phyloP scores from a whole-genome alignment of 176 grass and related monocot genomes.

The Bolboschoenus planiculmis region DNA sequence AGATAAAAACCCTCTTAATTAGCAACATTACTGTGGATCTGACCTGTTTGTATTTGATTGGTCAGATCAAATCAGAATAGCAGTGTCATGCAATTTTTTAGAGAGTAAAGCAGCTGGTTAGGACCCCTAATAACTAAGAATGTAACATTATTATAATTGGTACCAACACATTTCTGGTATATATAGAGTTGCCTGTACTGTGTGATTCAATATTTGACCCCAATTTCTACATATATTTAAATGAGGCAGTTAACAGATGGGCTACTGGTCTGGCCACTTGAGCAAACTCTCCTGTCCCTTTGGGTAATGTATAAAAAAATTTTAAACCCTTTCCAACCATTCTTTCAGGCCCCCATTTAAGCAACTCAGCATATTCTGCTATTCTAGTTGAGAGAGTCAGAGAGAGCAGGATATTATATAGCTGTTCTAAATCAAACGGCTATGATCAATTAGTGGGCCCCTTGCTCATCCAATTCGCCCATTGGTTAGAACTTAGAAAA shows the following conservation, averaged over 20 bases:
- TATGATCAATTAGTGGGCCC: neutral
- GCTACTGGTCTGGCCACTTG: neutral
- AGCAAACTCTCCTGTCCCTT: neutral
- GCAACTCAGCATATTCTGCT: neutral
- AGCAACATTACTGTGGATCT: neutral
- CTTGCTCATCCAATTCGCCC: neutral
- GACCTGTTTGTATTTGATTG: neutral
- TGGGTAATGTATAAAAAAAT: neutral
- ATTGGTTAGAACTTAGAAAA: neutral
- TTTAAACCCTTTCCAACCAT: slow-evolving; percentile 4
- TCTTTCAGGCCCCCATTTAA: slow-evolving; percentile 3
- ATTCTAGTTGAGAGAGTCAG: neutral
- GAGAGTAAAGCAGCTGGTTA: neutral
- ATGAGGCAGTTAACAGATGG: slow-evolving; percentile 9
- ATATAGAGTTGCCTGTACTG: neutral
- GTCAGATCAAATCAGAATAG: neutral
- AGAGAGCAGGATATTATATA: neutral
- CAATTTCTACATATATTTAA: neutral
- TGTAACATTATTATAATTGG: neutral
- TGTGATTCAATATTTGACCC: neutral
- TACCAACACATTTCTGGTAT: neutral
- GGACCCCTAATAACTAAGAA: neutral
- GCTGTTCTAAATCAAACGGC: neutral
- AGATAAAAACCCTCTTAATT: neutral
- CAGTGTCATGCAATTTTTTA: neutral